A percentile compares a stretch with the other conserved stretches of the same genome.
Conservation (phyloP, 208 protist genomes). For the Acanthamoeba quina region DNA sequence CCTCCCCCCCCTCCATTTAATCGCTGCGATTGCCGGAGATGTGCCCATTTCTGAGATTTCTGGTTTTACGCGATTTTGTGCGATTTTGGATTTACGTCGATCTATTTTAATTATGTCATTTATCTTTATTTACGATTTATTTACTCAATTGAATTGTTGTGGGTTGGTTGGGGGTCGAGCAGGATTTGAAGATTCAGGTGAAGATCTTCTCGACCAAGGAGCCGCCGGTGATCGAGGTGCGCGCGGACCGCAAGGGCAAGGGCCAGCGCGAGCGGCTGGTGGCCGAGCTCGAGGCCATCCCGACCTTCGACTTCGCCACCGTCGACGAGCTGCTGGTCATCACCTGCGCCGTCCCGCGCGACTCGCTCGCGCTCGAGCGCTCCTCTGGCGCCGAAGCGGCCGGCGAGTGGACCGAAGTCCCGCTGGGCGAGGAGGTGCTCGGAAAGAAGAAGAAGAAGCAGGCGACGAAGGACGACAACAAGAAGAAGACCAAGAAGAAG, state of each 20-base stretch:
- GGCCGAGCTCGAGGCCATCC: conserved; percentile 16
- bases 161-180: neutral
- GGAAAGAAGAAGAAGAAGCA: neutral
- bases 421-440: conserved; percentile 4
- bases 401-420: neutral
- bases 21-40: neutral
- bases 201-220: conserved; percentile 54
- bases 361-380: neutral
- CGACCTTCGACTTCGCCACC: conserved; percentile 2
- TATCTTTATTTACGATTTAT: neutral
- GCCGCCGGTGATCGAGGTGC: conserved; percentile 17
- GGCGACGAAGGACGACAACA: neutral
- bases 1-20: neutral
- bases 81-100: too few species aligned
- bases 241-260: conserved; percentile 1
- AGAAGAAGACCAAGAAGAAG: too few species aligned
- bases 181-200: conserved; percentile 15
- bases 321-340: neutral
- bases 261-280: neutral
- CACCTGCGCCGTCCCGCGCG: neutral
- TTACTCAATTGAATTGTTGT: neutral
- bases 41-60: neutral
- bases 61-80: neutral
- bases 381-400: neutral
- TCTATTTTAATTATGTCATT: neutral